These are phyloP conservation scores for Potentilla sterilis DNA, from an alignment of 306 rosid genomes.

Conservation along the genomic window DNA sequence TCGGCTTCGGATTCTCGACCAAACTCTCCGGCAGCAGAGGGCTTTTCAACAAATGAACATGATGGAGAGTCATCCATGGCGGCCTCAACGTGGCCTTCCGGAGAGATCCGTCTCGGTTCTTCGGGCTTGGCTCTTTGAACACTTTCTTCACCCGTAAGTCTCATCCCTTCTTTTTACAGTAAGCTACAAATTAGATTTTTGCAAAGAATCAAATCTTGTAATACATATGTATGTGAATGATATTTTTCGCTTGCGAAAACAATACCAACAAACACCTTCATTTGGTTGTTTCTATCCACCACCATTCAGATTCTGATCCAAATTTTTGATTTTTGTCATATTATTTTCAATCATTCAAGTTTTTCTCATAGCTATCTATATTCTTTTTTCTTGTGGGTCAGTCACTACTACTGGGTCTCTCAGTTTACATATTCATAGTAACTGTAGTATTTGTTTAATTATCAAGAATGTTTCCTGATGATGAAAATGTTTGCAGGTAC, in stretches of 20 bases:
- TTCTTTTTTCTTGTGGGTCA: slow-evolving; percentile 6
- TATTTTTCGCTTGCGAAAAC: slow-evolving; percentile 30
- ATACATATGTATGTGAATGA: slow-evolving; percentile 33
- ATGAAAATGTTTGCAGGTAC: slow-evolving; percentile 55
- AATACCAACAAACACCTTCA: slow-evolving; percentile 12
- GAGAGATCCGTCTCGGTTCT: slow-evolving; percentile 87
- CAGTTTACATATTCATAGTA: background rate
- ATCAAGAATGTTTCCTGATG: slow-evolving; percentile 1
- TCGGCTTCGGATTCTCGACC: slow-evolving; percentile 73
- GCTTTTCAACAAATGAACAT: slow-evolving; percentile 86
- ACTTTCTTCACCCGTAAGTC: slow-evolving; percentile 92
- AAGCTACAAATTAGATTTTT: slow-evolving; percentile 42
- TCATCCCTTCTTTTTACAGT: slow-evolving; percentile 19
- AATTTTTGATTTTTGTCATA: slow-evolving; percentile 24
- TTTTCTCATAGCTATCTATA: slow-evolving; percentile 12
- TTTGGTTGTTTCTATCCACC: slow-evolving; percentile 58
- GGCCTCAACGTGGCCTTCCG: slow-evolving; percentile 98
- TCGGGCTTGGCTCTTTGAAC: slow-evolving; percentile 96
- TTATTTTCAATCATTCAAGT: slow-evolving; percentile 40
- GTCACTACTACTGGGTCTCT: slow-evolving; percentile 2
- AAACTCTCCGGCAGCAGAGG: slow-evolving; percentile 68
- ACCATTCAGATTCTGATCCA: slow-evolving; percentile 58
- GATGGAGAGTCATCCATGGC: slow-evolving; percentile 97
- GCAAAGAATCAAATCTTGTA: slow-evolving; percentile 35
- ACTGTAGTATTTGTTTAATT: background rate